Conservation (phyloP, 345 rosid species). For the Lepidium africanum region DNA sequence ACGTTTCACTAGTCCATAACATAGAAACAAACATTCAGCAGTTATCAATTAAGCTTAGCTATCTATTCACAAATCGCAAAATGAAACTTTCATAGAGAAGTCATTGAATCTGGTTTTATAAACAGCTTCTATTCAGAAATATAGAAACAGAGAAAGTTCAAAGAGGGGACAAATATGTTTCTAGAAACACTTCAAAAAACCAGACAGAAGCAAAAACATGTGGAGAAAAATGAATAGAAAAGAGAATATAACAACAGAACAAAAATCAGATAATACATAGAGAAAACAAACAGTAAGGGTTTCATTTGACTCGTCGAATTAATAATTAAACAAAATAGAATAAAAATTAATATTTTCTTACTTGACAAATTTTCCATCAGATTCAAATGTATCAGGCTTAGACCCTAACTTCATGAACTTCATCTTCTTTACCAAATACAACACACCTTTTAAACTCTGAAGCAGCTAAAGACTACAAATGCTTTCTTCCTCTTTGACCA, state of each 20-base stretch:
- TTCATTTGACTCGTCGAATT: constrained; percentile 9
- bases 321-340: background rate
- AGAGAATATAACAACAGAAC: constrained; percentile 8
- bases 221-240: constrained; percentile 21
- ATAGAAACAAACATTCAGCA: background rate
- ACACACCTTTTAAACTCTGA: constrained; percentile 8
- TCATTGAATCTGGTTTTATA: background rate
- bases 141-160: background rate
- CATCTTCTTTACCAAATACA: constrained; percentile 37
- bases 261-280: constrained; percentile 19
- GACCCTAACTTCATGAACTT: constrained; percentile 96
- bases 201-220: constrained; percentile 13
- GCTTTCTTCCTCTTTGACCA: background rate
- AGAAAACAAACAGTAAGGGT: constrained; percentile 10
- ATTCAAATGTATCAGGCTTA: constrained; percentile 80
- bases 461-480: background rate
- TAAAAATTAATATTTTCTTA: constrained; percentile 14
- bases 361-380: constrained; percentile 69
- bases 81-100: background rate
- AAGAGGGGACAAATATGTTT: background rate
- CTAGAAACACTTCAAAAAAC: background rate
- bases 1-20: background rate
- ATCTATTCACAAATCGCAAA: background rate
- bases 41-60: background rate
- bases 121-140: background rate